A percentile compares a stretch with the other conserved stretches of the same genome.
Conservation (phyloP, 768 basidiomycete species). For the Tubosaeta sp. region DNA sequence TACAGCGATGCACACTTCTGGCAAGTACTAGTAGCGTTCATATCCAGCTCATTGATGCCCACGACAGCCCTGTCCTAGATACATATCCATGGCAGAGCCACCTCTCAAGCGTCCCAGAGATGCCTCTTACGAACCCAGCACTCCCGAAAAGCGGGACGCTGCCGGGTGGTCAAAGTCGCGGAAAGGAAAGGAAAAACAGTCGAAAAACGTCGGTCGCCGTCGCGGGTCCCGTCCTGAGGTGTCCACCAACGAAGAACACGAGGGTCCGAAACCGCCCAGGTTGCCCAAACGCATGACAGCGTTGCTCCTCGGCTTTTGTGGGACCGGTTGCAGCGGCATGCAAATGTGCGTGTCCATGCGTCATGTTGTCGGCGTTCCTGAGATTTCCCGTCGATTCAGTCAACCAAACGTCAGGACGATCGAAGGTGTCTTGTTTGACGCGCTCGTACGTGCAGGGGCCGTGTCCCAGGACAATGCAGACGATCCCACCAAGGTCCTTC, state of each 20-base stretch:
- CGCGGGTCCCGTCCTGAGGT: constrained; percentile 36
- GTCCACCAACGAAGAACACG: constrained; percentile 15
- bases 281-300: constrained; percentile 84
- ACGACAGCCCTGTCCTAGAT: neutral
- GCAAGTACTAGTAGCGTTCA: neutral
- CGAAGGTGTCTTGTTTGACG: constrained; percentile 85
- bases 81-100: neutral
- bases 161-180: constrained; percentile 31
- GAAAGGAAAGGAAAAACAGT: constrained; percentile 35
- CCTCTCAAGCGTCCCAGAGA: constrained; percentile 7
- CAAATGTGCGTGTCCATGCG: constrained; percentile 69
- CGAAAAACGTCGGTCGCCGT: constrained; percentile 35
- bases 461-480: constrained; percentile 94
- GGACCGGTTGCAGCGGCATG: constrained; percentile 91
- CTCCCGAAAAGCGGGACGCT: no score
- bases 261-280: constrained; percentile 44
- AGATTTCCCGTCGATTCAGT: constrained; percentile 19
- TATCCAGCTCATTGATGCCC: neutral
- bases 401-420: constrained; percentile 76
- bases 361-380: neutral
- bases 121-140: neutral
- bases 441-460: constrained; percentile 84
- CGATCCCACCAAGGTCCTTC: constrained; percentile 75
- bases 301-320: constrained; percentile 85
- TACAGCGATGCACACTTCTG: no score